These are phyloP conservation scores for Ashbya aceris DNA, from an alignment of 1,139 yeast species.

Conservation along the genomic window DNA sequence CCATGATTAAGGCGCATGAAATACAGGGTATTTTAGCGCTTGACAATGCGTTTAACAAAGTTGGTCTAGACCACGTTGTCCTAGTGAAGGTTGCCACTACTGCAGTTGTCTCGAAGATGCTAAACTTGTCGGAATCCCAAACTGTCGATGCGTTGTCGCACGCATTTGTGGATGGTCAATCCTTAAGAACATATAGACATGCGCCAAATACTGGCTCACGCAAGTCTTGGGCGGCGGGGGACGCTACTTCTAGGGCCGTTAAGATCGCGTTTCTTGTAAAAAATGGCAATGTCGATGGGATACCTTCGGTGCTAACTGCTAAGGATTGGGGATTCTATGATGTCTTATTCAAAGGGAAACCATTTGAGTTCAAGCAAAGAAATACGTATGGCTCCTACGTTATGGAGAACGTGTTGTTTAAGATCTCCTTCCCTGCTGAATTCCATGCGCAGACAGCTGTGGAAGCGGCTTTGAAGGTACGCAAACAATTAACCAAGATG, in stretches of 20 bases:
- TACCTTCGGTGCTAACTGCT: conserved; percentile 50
- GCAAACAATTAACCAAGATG: conserved; percentile 30
- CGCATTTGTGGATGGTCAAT: conserved; percentile 52
- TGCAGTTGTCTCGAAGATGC: conserved; percentile 47
- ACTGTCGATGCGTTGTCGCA: conserved; percentile 49
- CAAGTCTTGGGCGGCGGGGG: conserved; percentile 62
- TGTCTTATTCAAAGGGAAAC: conserved; percentile 44
- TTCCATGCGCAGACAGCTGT: conserved; percentile 61
- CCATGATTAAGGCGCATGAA: conserved; percentile 54
- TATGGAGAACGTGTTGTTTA: conserved; percentile 54
- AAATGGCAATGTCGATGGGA: conserved; percentile 42
- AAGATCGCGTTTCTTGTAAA: conserved; percentile 44
- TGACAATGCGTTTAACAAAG: conserved; percentile 49
- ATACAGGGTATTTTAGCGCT: conserved; percentile 50
- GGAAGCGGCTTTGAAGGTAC: conserved; percentile 44
- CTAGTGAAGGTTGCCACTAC: conserved; percentile 54
- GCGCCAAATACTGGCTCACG: conserved; percentile 56
- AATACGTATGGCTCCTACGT: conserved; percentile 43
- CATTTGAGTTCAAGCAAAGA: conserved; percentile 42
- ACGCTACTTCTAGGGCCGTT: conserved; percentile 52
- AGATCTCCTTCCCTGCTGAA: conserved; percentile 57
- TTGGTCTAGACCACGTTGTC: conserved; percentile 52
- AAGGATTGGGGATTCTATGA: conserved; percentile 56
- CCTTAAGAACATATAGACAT: conserved; percentile 51
- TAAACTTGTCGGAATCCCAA: conserved; percentile 41